These are phyloP conservation scores for Terana coerulea DNA, from an alignment of 768 basidiomycete species.

Conservation along the genomic window DNA sequence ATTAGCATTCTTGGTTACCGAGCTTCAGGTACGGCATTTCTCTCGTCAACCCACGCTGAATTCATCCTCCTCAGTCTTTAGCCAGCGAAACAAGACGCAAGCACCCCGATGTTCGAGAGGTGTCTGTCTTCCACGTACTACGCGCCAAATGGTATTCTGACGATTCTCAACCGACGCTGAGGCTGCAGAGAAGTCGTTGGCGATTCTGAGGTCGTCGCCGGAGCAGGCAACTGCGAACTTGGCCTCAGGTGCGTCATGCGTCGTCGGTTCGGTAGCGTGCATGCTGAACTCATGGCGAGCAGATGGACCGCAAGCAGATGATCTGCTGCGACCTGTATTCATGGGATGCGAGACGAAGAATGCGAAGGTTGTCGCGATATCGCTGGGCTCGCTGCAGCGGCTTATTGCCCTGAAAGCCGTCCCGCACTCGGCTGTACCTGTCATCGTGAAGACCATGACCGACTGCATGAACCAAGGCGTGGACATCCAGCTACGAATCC, in stretches of 20 bases:
- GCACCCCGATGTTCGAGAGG: slow-evolving; percentile 93
- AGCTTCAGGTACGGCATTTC: slow-evolving; percentile 56
- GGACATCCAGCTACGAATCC: slow-evolving; percentile 91
- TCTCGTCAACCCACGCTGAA: background rate
- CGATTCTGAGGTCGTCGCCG: slow-evolving; percentile 76
- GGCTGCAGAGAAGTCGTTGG: slow-evolving; percentile 87
- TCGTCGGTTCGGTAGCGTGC: background rate
- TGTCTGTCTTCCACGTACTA: slow-evolving; percentile 30
- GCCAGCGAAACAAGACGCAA: slow-evolving; percentile 86
- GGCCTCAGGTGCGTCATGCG: slow-evolving; percentile 56
- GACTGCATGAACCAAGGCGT: slow-evolving; percentile 92
- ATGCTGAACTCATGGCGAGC: no score
- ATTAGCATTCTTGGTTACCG: slow-evolving; percentile 65
- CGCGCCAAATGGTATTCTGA: slow-evolving; percentile 1
- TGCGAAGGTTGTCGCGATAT: slow-evolving; percentile 90
- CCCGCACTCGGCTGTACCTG: slow-evolving; percentile 70
- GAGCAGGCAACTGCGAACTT: slow-evolving; percentile 71
- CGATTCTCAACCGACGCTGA: slow-evolving; percentile 17
- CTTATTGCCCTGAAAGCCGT: slow-evolving; percentile 86
- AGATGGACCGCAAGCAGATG: slow-evolving; percentile 80
- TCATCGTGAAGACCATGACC: slow-evolving; percentile 80
- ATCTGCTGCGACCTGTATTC: slow-evolving; percentile 82
- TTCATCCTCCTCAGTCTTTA: slow-evolving; percentile 51
- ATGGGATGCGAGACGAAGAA: slow-evolving; percentile 94
- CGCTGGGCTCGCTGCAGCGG: slow-evolving; percentile 86